Conservation (phyloP, 768 basidiomycete species). For the Xerocomus spinulosus region DNA sequence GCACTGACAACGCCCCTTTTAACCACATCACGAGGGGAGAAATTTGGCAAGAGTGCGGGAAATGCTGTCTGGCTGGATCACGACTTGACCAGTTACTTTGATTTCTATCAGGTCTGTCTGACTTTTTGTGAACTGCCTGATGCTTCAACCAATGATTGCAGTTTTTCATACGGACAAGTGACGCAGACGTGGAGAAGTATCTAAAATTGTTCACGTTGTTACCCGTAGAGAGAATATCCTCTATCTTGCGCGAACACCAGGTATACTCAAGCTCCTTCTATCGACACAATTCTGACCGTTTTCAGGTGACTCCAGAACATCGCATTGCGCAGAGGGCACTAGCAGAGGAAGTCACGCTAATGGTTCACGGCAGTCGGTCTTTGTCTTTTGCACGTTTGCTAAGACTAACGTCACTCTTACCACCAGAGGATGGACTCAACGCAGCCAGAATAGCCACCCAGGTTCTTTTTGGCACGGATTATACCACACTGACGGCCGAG, state of each 20-base stretch:
- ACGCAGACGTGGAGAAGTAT: constrained; percentile 75
- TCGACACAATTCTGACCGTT: constrained; percentile 1
- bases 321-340: constrained; percentile 49
- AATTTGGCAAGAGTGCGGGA: constrained; percentile 96
- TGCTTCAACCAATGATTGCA: constrained; percentile 28
- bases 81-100: constrained; percentile 74
- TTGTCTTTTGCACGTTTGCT: background rate
- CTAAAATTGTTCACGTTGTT: constrained; percentile 82
- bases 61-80: constrained; percentile 92
- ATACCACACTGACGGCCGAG: constrained; percentile 43
- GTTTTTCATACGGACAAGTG: constrained; percentile 86
- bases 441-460: constrained; percentile 43
- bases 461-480: constrained; percentile 40
- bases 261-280: constrained; percentile 32
- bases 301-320: constrained; percentile 30
- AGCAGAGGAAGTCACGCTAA: constrained; percentile 55
- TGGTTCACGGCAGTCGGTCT: constrained; percentile 53
- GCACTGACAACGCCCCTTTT: constrained; percentile 94
- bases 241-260: constrained; percentile 53
- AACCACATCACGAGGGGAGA: constrained; percentile 84
- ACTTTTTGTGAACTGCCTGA: background rate
- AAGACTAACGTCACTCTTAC: constrained; percentile 1
- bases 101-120: constrained; percentile 84
- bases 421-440: constrained; percentile 36
- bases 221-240: constrained; percentile 50